Base-by-base conservation (phyloP, 1,284 basidiomycete genomes). In the Mycena sp. region DNA sequence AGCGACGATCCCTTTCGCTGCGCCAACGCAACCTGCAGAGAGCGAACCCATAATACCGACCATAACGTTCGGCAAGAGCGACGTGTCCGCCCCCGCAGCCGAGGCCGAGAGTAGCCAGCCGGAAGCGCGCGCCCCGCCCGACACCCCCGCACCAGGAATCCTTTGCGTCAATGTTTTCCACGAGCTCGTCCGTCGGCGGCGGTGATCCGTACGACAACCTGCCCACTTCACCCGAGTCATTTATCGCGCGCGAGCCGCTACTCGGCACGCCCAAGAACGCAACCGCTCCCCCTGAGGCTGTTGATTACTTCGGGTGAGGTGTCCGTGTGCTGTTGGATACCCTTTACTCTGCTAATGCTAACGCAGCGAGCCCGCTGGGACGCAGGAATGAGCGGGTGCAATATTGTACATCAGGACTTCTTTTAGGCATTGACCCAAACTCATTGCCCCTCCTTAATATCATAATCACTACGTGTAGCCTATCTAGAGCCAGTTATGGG, bases 171-270 rank as follows among this genome's bases (percentile, higher is more conserved):
- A 63, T 64, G 61, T 61, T 69, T 68, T 69, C 68, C 30, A 61
- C 58, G 32, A 58, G 44, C 44, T 65, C 63, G 30, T 65, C 60
- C 19, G 58, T 54, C 12, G 58, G 40, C 44, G 55, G 52, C 67
- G 69, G 63, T 51, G 67, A 70, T 38, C 71, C 74, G 52, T 81
- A 80, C 67, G 77, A 77, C 46, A 69, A 77, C 43, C 71, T 80
- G 32, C 70, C 71, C 6, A 72, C 73, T 37, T 77, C 78, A 12
- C 75, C 79, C 2, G 77, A 77, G 25, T 78, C 67, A 7, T 70
- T 70, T 23, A 65, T 77, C 19, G 75, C 74, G 54, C 77, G 71
- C 63, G 75, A 78, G 64, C 77, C 75, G 19, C 73, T 76, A 49
- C 71, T 80, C 58, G 64, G 70, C 41, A 67, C 65, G 45, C 65